Evolutionary conservation across 179 eudicot species (phyloP).

Genomic region (Camellia oleifera): DNA sequence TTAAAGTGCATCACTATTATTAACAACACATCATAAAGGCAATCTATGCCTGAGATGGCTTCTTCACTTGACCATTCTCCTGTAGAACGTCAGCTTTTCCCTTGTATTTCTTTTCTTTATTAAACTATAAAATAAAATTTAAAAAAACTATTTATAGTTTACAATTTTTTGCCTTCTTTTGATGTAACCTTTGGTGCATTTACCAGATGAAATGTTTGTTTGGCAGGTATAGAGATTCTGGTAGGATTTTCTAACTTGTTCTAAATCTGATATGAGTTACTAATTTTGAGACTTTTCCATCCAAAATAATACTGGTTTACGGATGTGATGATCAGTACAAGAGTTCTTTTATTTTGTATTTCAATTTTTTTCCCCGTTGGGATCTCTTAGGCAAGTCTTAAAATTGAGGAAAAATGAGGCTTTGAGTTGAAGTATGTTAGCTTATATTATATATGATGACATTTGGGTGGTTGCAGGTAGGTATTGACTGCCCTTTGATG

Average conservation of each 20-base stretch:
- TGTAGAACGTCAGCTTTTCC: background rate
- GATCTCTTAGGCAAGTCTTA: background rate
- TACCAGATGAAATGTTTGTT: too few relatives aligned
- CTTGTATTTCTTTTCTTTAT: too few relatives aligned
- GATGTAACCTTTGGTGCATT: background rate
- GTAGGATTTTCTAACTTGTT: background rate
- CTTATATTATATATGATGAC: background rate
- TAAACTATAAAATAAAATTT: background rate
- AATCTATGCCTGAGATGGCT: background rate
- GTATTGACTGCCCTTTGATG: background rate
- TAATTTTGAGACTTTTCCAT: too few relatives aligned
- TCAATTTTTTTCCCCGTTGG: background rate
- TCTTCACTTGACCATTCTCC: conserved; percentile 2
- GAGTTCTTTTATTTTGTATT: background rate
- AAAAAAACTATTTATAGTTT: background rate
- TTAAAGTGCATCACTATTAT: background rate
- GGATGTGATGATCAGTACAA: too few relatives aligned
- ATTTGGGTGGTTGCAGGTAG: conserved; percentile 6
- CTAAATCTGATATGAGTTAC: too few relatives aligned
- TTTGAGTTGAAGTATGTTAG: too few relatives aligned
- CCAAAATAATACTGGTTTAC: too few relatives aligned
- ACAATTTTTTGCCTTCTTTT: too few relatives aligned
- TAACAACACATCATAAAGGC: background rate
- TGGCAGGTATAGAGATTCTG: background rate
- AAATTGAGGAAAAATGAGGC: background rate